Conservation (phyloP, 441 rosid genomes). For the Eutrema salsugineum region DNA sequence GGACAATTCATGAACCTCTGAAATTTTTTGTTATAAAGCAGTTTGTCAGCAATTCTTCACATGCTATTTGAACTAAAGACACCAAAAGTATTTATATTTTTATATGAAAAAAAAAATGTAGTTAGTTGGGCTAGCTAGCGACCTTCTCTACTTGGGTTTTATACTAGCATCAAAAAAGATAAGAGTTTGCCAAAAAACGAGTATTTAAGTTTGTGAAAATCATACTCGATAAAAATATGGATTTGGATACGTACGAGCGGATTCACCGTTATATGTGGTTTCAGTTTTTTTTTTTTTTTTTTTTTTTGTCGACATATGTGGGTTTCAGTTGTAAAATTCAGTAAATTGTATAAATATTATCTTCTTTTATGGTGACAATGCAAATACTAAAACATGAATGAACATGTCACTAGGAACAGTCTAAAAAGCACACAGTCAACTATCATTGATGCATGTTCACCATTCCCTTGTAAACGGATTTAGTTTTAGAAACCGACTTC, state of each 20-base stretch:
- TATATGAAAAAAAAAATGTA: not conserved
- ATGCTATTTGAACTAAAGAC: conserved; percentile 24
- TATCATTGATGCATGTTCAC: too few species aligned
- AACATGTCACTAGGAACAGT: too few species aligned
- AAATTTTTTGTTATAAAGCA: conserved; percentile 18
- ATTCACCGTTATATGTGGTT: not conserved
- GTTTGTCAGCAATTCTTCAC: conserved; percentile 34
- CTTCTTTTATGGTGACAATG: too few species aligned
- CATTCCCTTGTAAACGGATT: too few species aligned
- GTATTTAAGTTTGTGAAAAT: not conserved
- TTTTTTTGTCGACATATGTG: too few species aligned
- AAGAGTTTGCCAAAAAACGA: not conserved
- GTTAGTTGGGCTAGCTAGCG: not conserved
- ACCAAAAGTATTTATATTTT: not conserved
- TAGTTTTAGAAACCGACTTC: too few species aligned
- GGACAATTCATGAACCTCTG: conserved; percentile 31
- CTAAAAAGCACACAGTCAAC: too few species aligned
- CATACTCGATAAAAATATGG: not conserved
- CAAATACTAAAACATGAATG: too few species aligned
- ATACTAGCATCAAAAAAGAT: not conserved
- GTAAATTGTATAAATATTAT: too few species aligned
- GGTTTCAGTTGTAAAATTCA: too few species aligned
- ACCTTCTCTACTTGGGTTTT: conserved; percentile 17
- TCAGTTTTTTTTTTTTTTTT: too few species aligned
- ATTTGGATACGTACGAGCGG: not conserved